Base-by-base conservation (phyloP, 208 protist species). In the Porcisia deanei region DNA sequence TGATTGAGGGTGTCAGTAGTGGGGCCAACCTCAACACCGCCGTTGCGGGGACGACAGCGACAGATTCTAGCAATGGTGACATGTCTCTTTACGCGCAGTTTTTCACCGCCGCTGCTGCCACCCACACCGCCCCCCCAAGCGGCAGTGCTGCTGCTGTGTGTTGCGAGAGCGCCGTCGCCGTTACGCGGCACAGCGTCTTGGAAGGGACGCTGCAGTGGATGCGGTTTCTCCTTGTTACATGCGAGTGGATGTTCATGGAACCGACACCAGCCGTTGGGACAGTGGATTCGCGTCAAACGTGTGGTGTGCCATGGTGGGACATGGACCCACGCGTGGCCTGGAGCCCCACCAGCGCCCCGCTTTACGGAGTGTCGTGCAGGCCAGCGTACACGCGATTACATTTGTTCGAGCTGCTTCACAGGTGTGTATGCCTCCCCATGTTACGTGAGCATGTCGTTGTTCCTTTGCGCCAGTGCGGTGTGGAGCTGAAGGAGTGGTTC, bases 111-210 rank as follows among this genome's bases (percentile, higher is more conserved):
- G 68, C 57, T 25, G 70, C 68, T 25, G 69, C 72, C 65, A 65
- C 70, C 39, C 18, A 8, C 20, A 39, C 10, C 2, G 14, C 66
- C 6, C 54, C 22, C 16, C 22, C 9, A 2, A 43, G 25, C 18
- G 37, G 60, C 5, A 55, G 47, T 1, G 37, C 67, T 16, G 68
- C 58, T 25, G 37, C 69, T 18, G 22, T 20, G 39, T 65, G 59
- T 30, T 76, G 76, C 61, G 81, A 81, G 54, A 81, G 79, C 47
- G 76, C 73, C 20, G 54, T 76, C n/a, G 68, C 77, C 2, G 81
- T 90, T 41, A 90, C 79, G 3, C 81, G 77, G 18, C 72, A 81
- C 65, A 87, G 71, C 61, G 82, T 91, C 4, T 52, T 93, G 34
- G 75, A 82, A 25, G 86, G 85, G 3, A 71, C 83, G 25, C 61